Evolutionary conservation across 1,284 basidiomycete species (phyloP), one percentile per base, ranked within the genome.

Genomic region (Exobasidium cylindrosporum): DNA sequence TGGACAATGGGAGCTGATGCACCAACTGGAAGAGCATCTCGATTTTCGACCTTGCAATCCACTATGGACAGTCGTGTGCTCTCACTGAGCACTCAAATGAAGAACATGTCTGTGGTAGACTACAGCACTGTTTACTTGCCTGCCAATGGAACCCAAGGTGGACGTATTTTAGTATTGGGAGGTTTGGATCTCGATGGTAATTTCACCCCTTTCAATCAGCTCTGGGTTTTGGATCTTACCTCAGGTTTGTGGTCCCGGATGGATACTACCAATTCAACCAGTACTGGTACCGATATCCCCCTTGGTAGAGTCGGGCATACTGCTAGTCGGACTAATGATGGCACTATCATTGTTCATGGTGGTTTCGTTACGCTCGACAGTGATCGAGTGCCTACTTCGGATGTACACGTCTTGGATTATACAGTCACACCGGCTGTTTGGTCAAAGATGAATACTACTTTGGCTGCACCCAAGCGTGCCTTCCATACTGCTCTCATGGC

Each of bases 1-100:
- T 75, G 57, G 47, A 61, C 82, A 32, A 84, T 82, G 58, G 82
- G 82, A 50, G 83, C 83, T 28, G 79, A 79, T 44, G 82, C 80
- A 26, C 81, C 82, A 13, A 81, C 79, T 43, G 81, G 77, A 44
- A 78, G 80, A 1, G 84, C 83, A 13, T 83, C 84, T 44, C 83
- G 79, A 7, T 40, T 40, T 17, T 40, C 35, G 10, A 50, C 17
- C 4, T 4, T 21, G 17, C n/a, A 13, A 13, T 21, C n/a, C 13
- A 2, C n/a, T 23, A 45, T 49, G 32, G 30, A 29, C 28, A 54
- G 53, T 53, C 66, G 67, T 35, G 49, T 60, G 21, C 59, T 68
- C 31, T 60, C 56, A 2, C 24, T 28, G 3, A 21, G 23, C 21
- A 11, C 28, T 7, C 30, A 3, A 21, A 57, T 26, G 35, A 58